A percentile compares a stretch with the other conserved stretches of the same genome.
phyloP scores from a whole-genome alignment of 179 eudicot species.

The Beta lomatogona region DNA sequence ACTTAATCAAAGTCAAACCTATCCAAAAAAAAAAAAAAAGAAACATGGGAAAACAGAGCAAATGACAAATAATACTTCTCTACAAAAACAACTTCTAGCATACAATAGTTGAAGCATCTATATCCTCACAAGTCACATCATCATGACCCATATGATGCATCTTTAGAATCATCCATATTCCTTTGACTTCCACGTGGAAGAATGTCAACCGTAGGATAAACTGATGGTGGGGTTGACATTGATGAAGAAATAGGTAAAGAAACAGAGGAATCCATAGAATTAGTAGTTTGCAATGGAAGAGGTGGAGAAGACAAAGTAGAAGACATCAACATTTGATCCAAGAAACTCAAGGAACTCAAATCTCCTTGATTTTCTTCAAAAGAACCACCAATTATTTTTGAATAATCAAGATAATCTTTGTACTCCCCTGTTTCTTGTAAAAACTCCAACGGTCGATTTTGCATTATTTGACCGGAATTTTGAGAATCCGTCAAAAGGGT shows the following conservation, averaged over 20 bases:
- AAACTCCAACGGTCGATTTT: constrained; percentile 20
- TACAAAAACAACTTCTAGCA: neutral
- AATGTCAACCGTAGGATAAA: constrained; percentile 8
- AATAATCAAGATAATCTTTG: constrained; percentile 32
- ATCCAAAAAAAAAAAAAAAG: neutral
- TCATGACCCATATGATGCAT: constrained; percentile 25
- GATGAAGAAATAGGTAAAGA: constrained; percentile 22
- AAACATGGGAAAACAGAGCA: constrained; percentile 12
- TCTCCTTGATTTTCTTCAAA: constrained; percentile 21
- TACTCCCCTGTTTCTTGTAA: constrained; percentile 27
- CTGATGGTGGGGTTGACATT: too few species aligned
- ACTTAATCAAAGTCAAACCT: too few species aligned
- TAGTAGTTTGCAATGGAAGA: neutral
- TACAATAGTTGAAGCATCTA: neutral
- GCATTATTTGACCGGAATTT: neutral
- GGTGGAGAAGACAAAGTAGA: constrained; percentile 34
- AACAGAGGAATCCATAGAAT: constrained; percentile 31
- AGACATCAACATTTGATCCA: constrained; percentile 37
- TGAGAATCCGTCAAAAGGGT: constrained; percentile 25
- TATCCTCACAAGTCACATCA: neutral
- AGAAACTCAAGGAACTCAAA: constrained; percentile 9
- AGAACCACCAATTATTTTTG: constrained; percentile 22
- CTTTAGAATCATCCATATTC: constrained; percentile 13
- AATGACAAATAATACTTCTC: neutral
- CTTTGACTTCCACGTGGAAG: constrained; percentile 33